Evolutionary conservation across 1,139 yeast genomes (phyloP).

Genomic region (Barnettozyma hawaiiensis): DNA sequence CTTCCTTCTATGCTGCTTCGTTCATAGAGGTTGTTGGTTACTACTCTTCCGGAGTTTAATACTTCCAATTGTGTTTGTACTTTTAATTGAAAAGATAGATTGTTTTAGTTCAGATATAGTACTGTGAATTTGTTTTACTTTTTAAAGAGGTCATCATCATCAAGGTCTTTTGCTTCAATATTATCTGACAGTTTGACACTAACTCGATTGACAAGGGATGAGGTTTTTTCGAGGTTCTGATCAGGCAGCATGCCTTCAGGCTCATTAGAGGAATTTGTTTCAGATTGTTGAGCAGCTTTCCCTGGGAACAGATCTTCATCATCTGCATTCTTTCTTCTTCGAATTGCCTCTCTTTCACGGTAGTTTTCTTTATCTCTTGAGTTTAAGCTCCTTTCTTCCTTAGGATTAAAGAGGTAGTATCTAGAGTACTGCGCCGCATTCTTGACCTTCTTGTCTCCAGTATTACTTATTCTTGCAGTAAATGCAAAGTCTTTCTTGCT

Average conservation of each 20-base stretch:
- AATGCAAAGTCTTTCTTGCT: slow-evolving; percentile 15
- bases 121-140: background rate
- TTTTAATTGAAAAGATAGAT: slow-evolving; percentile 1
- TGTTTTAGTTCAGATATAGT: background rate
- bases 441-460: slow-evolving; percentile 23
- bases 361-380: slow-evolving; percentile 1
- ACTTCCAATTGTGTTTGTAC: background rate
- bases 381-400: slow-evolving; percentile 10
- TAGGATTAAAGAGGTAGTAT: slow-evolving; percentile 25
- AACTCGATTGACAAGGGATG: slow-evolving; percentile 4
- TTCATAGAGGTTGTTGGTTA: background rate
- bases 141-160: slow-evolving; percentile 16
- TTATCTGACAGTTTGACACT: slow-evolving; percentile 1
- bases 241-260: background rate
- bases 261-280: background rate
- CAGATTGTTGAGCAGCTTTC: slow-evolving; percentile 4
- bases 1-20: slow-evolving; percentile 2
- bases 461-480: slow-evolving; percentile 17
- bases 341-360: slow-evolving; percentile 20
- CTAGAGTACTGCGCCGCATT: slow-evolving; percentile 24
- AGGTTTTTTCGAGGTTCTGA: background rate
- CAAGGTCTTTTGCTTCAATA: slow-evolving; percentile 6
- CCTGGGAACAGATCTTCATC: slow-evolving; percentile 21
- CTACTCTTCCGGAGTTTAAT: background rate
- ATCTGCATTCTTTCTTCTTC: slow-evolving; percentile 15